Percentiles rank a stretch among this genome's conserved stretches.
phyloP scores from a whole-genome alignment of 2,329 filamentous ascomycete species.

The Nectriaceae sp. region DNA sequence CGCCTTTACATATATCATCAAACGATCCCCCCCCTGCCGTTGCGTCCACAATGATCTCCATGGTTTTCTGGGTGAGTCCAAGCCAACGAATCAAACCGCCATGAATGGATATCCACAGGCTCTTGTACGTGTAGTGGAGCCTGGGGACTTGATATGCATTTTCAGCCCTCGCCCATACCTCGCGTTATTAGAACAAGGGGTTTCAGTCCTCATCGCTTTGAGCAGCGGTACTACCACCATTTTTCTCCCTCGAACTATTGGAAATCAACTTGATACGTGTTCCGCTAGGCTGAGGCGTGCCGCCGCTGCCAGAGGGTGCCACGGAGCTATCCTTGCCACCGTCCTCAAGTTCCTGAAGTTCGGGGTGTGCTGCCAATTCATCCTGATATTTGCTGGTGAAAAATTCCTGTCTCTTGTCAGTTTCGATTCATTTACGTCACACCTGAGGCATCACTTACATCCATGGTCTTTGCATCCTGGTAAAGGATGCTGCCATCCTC shows the following conservation, averaged over 20 bases:
- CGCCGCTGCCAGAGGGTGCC: constrained; percentile 57
- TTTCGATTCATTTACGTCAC: background rate
- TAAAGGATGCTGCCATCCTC: constrained; percentile 93
- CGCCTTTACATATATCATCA: constrained; percentile 35
- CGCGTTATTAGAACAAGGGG: no score
- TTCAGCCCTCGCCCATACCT: no score
- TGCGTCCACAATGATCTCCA: constrained; percentile 12
- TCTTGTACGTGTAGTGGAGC: no score
- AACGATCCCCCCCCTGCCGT: constrained; percentile 19
- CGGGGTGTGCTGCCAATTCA: constrained; percentile 54
- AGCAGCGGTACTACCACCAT: constrained; percentile 40
- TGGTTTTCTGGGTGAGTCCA: background rate
- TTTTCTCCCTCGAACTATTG: constrained; percentile 39
- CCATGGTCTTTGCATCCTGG: constrained; percentile 88
- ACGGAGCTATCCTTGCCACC: constrained; percentile 39
- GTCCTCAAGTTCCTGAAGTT: constrained; percentile 58
- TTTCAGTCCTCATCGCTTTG: constrained; percentile 57
- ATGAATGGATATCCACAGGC: no score
- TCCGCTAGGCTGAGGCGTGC: constrained; percentile 65
- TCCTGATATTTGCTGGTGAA: constrained; percentile 57
- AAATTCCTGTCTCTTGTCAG: constrained; percentile 53
- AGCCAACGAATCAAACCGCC: no score
- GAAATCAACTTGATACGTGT: constrained; percentile 72
- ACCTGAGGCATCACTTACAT: constrained; percentile 55
- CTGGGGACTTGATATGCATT: no score